A percentile compares a stretch with the other conserved stretches of the same genome.
Conservation (phyloP, 805 yeast genomes). For the Yamadazyma philogaea region DNA sequence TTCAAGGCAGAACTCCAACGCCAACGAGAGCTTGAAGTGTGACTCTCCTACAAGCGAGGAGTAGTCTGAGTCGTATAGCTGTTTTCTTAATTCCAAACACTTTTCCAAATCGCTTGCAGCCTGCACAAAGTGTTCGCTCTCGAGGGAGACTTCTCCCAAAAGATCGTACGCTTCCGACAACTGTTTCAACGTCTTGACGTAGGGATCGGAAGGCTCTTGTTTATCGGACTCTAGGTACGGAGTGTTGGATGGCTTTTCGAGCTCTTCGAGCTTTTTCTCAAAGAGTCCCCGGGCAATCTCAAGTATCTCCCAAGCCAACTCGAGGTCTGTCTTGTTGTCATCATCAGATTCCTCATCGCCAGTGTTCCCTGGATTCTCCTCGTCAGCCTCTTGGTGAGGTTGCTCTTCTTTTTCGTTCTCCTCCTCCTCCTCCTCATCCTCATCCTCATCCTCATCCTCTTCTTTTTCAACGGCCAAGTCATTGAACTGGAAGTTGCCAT, state of each 20-base stretch:
- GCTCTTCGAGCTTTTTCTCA: slow-evolving; percentile 39
- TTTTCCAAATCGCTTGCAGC: slow-evolving; percentile 67
- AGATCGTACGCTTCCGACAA: slow-evolving; percentile 74
- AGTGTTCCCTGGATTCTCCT: slow-evolving; percentile 14
- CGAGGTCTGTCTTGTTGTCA: slow-evolving; percentile 66
- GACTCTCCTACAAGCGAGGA: slow-evolving; percentile 70
- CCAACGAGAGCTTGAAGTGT: slow-evolving; percentile 75
- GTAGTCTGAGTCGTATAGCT: slow-evolving; percentile 46
- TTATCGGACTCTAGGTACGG: slow-evolving; percentile 33
- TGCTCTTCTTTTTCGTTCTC: slow-evolving; percentile 15
- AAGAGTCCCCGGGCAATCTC: slow-evolving; percentile 73
- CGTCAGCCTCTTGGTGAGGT: slow-evolving; percentile 18
- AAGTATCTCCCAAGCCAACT: slow-evolving; percentile 82
- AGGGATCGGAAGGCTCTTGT: slow-evolving; percentile 31
- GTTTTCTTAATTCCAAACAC: slow-evolving; percentile 52
- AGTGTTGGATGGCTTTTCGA: slow-evolving; percentile 10
- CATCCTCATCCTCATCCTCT: slow-evolving; percentile 19
- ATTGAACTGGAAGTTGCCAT: slow-evolving; percentile 23
- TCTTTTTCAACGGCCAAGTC: slow-evolving; percentile 22
- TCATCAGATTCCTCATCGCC: slow-evolving; percentile 34
- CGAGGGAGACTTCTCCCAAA: slow-evolving; percentile 86
- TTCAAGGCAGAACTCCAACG: slow-evolving; percentile 68
- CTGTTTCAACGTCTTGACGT: slow-evolving; percentile 43
- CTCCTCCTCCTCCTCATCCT: slow-evolving; percentile 13
- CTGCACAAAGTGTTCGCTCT: slow-evolving; percentile 81